Evolutionary conservation across 1,284 basidiomycete genomes (phyloP).

Genomic region (Microbotryomycetes sp.): DNA sequence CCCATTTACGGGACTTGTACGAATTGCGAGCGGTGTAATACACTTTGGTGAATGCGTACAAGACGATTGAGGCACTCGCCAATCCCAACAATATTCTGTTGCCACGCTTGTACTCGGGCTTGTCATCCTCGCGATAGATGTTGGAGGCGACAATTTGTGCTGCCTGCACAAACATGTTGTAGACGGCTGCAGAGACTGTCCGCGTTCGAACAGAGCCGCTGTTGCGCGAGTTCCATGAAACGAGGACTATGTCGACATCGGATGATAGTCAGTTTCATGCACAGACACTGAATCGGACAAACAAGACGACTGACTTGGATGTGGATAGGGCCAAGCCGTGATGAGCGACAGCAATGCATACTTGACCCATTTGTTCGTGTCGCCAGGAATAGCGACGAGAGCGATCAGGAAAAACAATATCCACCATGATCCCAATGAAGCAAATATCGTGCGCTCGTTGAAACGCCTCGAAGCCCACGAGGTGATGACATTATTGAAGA

Average conservation of each 20-base stretch:
- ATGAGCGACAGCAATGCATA: constrained; percentile 19
- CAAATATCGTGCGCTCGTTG: constrained; percentile 32
- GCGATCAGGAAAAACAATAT: constrained; percentile 19
- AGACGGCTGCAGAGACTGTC: constrained; percentile 25
- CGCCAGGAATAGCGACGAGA: constrained; percentile 8
- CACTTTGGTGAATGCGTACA: constrained; percentile 18
- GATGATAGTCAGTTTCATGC: neutral
- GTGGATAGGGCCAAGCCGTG: constrained; percentile 20
- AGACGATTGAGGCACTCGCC: constrained; percentile 21
- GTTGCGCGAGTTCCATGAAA: constrained; percentile 22
- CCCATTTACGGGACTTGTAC: constrained; percentile 28
- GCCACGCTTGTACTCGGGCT: constrained; percentile 15
- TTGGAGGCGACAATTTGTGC: constrained; percentile 1
- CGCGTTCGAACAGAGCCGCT: constrained; percentile 26
- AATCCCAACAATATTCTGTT: constrained; percentile 28
- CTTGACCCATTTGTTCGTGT: constrained; percentile 18
- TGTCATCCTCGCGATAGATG: constrained; percentile 7
- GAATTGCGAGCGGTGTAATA: constrained; percentile 34
- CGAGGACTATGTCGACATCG: constrained; percentile 7
- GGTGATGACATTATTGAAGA: constrained; percentile 40
- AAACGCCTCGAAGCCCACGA: constrained; percentile 34
- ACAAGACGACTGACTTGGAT: constrained; percentile 7
- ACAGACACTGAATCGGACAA: neutral
- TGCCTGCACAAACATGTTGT: constrained; percentile 31
- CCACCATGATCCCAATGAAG: constrained; percentile 22